Conservation (phyloP, 768 basidiomycete species). For the Suillus brevipes region DNA sequence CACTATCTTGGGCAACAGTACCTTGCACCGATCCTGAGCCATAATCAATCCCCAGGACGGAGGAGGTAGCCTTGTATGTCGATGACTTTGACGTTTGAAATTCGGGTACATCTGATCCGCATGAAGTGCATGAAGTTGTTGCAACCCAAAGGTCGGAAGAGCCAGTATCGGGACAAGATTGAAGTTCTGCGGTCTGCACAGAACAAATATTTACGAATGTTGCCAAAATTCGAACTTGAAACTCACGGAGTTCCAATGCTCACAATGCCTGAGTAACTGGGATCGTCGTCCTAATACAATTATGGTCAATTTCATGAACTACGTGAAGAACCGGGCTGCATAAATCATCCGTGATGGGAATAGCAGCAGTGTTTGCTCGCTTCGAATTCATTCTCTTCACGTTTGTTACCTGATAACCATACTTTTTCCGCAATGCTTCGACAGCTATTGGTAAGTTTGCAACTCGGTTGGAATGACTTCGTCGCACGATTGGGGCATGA, state of each 20-base stretch:
- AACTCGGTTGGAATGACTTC: conserved; percentile 32
- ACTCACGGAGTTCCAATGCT: conserved; percentile 66
- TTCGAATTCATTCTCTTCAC: conserved; percentile 8
- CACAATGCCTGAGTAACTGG: conserved; percentile 57
- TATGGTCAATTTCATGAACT: background rate
- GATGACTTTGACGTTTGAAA: conserved; percentile 48
- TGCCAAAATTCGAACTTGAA: background rate
- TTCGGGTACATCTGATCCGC: conserved; percentile 39
- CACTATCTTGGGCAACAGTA: conserved; percentile 54
- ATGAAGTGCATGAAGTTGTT: conserved; percentile 45
- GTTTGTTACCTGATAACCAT: conserved; percentile 33
- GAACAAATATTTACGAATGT: background rate
- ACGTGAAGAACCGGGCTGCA: conserved; percentile 7
- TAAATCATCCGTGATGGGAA: conserved; percentile 55
- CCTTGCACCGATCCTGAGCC: conserved; percentile 72
- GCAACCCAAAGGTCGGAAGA: conserved; percentile 91
- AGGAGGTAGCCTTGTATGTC: conserved; percentile 29
- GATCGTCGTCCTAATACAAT: conserved; percentile 47
- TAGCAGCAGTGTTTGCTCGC: conserved; percentile 35
- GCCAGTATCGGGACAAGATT: conserved; percentile 85
- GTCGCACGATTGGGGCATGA: conserved; percentile 47
- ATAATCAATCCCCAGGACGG: conserved; percentile 49
- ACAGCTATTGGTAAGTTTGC: conserved; percentile 40
- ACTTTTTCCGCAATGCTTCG: conserved; percentile 47
- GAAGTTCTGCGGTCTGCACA: conserved; percentile 60